Base-by-base conservation (phyloP, 371 early-diverging fungal genomes). In the Circinella minor region DNA sequence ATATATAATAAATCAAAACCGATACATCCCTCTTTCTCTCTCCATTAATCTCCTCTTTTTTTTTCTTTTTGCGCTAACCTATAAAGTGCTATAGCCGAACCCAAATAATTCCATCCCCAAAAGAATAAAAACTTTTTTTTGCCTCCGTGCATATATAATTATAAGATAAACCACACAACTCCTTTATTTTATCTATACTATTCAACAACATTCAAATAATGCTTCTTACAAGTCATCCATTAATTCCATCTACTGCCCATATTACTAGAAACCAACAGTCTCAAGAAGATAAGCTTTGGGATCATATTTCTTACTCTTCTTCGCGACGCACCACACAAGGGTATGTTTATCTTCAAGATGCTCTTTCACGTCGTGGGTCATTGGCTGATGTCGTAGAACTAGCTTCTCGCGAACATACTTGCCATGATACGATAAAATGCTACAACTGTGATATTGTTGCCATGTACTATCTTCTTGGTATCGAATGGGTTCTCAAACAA, bases 381-480 rank as follows among this genome's bases (percentile, higher is more conserved):
- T 36, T 65, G 15, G 36, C 49, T 4, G 54, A 34, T n/a, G 48
- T 36, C 3, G 36, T 65, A 14, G 27, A 65, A 49, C 13, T 65
- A 8, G 65, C 54, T 36, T 51, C 48, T 54, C 7, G 43, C 5
- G 65, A 65, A 36, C 27, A 65, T 38, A 34, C 65, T 27, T 47
- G 37, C 17, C 65, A 65, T 65, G 65, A 65, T 34, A 10, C 65
- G n/a, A 27, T 13, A 3, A 27, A 46, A 48, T 65, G 65, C 10
- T 48, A 65, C 11, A 34, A 48, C 14, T 65, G 65, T 54, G 65
- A 65, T 54, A 27, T 36, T 18, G 65, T 65, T 18, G 54, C 65
- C 37, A 27, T 37, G 11, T 48, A 51, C 18, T 65, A 65, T 18
- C 37, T 65, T 46, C 9, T 48, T 20, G 65, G 37, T 18, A 18